Evolutionary conservation across 805 yeast species (phyloP).

Genomic region (Saturnispora sekii): DNA sequence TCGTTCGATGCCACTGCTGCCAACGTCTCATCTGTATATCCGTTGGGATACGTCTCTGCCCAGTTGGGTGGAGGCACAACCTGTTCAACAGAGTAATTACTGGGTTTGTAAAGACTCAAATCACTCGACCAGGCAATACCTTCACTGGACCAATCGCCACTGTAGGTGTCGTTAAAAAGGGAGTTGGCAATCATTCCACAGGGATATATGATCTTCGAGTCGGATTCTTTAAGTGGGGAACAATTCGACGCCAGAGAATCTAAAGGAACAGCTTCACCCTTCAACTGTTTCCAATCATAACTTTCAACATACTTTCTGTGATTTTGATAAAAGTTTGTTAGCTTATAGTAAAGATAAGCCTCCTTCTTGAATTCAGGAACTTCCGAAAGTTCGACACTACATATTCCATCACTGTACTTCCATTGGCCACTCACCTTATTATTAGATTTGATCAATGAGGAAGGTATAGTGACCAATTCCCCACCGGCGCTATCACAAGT

Average conservation of each 20-base stretch:
- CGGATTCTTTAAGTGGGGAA: conserved; percentile 36
- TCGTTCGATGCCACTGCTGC: conserved; percentile 75
- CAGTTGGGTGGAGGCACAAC: conserved; percentile 95
- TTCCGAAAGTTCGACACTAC: conserved; percentile 62
- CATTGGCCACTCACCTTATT: conserved; percentile 36
- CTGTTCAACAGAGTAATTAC: conserved; percentile 54
- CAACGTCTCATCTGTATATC: conserved; percentile 73
- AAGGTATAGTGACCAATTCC: conserved; percentile 1
- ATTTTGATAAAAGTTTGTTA: conserved; percentile 89
- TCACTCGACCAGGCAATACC: conserved; percentile 87
- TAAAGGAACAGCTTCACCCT: conserved; percentile 58
- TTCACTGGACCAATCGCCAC: conserved; percentile 31
- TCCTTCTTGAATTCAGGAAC: conserved; percentile 67
- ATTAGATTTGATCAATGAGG: no score
- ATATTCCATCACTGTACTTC: conserved; percentile 43
- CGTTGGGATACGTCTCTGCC: conserved; percentile 70
- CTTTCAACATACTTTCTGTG: conserved; percentile 90
- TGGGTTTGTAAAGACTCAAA: conserved; percentile 57
- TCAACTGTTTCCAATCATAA: conserved; percentile 69
- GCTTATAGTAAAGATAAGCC: conserved; percentile 66
- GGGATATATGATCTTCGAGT: conserved; percentile 54
- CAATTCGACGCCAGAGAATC: conserved; percentile 44
- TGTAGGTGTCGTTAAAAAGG: conserved; percentile 75
- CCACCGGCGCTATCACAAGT: conserved; percentile 42
- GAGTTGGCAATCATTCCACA: conserved; percentile 96